Evolutionary conservation across 2,329 filamentous ascomycete species (phyloP), one percentile per base, ranked within the genome.

Genomic region (Colletotrichum orchidophilum): DNA sequence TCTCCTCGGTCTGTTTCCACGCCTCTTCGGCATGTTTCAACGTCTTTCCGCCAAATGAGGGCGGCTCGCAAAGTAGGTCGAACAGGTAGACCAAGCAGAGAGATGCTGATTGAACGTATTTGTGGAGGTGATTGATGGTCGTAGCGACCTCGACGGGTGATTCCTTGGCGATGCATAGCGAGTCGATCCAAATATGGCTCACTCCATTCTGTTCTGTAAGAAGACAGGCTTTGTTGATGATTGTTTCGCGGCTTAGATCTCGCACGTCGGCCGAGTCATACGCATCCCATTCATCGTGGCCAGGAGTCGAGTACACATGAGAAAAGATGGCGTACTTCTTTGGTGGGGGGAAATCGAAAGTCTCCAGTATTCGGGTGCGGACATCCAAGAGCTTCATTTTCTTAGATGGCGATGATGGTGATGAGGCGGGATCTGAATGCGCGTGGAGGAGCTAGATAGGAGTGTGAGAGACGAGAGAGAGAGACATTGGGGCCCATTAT

Each of bases 31-130:
- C n/a, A n/a, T n/a, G n/a, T n/a, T n/a, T n/a, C n/a, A n/a, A n/a
- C n/a, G n/a, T n/a, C 21, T 59, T 21, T 26, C 24, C 21, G 6
- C 11, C 27, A 1, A 55, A 46, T 2, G 5, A 1, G 2, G 57
- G 29, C 2, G 26, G 3, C 1, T 24, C 26, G 33, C 64, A 54
- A 12, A 57, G 26, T 3, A 67, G 49, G 18, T 67, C 64, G 6
- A 21, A 49, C 4, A 67, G 26, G 21, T 54, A 67, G 9, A 33
- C 64, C 4, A 67, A 57, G 29, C 64, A 67, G 18, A 67, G 6
- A 7, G 15, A 18, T 1, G 64, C 46, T 3, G 15, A 5, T 24
- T 24, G 9, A 5, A 35, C 26, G 12, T 55, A 62, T 13, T 26
- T 5, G 1, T 21, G 7, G 7, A 67, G 12, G 5, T 46, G n/a